Evolutionary conservation across 768 basidiomycete species (phyloP), one percentile per base, ranked within the genome.

Genomic region (Podaxis sp.): DNA sequence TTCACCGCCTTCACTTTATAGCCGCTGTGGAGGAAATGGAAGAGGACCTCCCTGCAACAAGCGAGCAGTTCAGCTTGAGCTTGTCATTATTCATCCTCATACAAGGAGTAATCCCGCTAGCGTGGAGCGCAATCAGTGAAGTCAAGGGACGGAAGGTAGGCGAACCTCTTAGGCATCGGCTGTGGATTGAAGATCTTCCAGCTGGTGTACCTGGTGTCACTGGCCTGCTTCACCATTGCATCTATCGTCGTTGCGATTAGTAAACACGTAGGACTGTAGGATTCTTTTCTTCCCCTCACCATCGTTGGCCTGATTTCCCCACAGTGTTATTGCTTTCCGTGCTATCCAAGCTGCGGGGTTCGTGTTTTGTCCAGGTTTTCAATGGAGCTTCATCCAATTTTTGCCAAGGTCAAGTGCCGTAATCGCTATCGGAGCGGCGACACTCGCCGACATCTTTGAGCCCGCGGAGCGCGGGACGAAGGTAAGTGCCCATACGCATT

Each of bases 381-480:
- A 1, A 35, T 5, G 3, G n/a, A 11, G 37, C n/a, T 38, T 27
- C 28, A 14, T 27, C 54, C 40, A 14, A 58, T 4, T 18, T 9
- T 44, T 36, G 38, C 55, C 21, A 61, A 88, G 85, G 48, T 86
- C 86, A 3, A 83, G 85, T 51, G 87, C 88, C 7, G 85, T 88
- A 10, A 79, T 89, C 44, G 70, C 86, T 0, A 84, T 92, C 57
- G 92, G 91, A 4, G 88, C 89, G 0, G 90, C 87, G 13, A 89
- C 90, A 3, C 74, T 93, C 2, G 89, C 89, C 1, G 90, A 92
- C 68, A 86, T 92, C 3, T 92, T 84, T 65, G 89, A 91, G 25
- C 83, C 88, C 0, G 76, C 79, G 10, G 87, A 91, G 68, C 79
- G 91, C 54, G 92, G 92, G 4, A 83, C 80, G 18, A 88, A 83